A percentile compares a stretch with the other conserved stretches of the same genome.
phyloP scores from a whole-genome alignment of 1,284 basidiomycete species.

The Microbotryomycetes sp. region DNA sequence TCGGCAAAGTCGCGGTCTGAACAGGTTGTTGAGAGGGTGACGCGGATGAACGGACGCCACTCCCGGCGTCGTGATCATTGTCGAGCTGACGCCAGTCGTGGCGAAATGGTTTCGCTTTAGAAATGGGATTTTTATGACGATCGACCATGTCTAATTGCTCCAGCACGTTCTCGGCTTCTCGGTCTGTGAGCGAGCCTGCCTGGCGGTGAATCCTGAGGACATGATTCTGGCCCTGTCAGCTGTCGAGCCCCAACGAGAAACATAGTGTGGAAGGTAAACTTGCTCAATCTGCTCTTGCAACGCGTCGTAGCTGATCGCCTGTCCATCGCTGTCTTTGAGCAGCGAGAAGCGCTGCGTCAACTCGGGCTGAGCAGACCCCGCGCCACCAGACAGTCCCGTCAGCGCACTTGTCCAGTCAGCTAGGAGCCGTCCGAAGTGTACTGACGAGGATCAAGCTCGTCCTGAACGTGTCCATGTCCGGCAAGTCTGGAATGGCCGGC shows the following conservation, averaged over 20 bases:
- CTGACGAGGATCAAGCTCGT: constrained; percentile 19
- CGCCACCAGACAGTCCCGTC: not conserved
- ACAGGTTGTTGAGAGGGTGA: not conserved
- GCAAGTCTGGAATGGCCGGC: not conserved
- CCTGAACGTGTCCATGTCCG: constrained; percentile 10
- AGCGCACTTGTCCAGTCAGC: no score
- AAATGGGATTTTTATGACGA: no score
- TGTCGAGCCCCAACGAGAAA: not conserved
- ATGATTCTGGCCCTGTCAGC: not conserved
- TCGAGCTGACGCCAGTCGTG: not conserved
- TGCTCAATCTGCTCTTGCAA: constrained; percentile 19
- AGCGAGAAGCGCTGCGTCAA: constrained; percentile 26
- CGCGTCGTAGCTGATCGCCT: constrained; percentile 12
- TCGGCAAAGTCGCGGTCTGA: not conserved
- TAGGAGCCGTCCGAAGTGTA: no score
- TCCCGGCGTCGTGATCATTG: not conserved
- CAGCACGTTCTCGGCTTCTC: constrained; percentile 21
- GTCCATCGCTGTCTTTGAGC: constrained; percentile 10
- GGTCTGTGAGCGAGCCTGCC: constrained; percentile 9
- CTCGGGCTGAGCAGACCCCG: constrained; percentile 6
- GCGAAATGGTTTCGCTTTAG: not conserved
- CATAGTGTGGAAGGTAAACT: no score
- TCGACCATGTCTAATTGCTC: constrained; percentile 1
- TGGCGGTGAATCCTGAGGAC: constrained; percentile 7
- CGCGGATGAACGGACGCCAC: no score